Evolutionary conservation across 331 rosid species (phyloP), one percentile per base, ranked within the genome.

Genomic region (Malus hybrid): DNA sequence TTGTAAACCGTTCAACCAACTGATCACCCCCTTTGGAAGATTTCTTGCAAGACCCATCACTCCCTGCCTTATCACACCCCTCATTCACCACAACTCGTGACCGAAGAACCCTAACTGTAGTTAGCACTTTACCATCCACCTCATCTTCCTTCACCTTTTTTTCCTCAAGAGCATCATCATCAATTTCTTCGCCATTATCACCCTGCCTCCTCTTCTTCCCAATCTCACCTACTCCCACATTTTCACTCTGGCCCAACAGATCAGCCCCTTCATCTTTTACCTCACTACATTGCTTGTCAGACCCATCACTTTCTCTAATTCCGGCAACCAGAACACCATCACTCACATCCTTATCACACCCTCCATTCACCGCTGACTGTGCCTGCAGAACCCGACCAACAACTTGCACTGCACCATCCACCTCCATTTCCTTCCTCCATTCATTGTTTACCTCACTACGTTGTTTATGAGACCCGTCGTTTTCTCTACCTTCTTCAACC

Each of bases 351-450:
- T 72, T 65, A 55, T 46, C 73, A 76, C 77, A 70, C 24, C 36
- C 83, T 76, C 69, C 78, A 81, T 76, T 86, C 6, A 44, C 75
- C 31, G 10, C 68, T 71, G n/a, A 71, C 81, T 77, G 83, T 22
- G 97, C 84, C 69, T 96, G 89, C 76, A 94, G 79, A 57, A 90
- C 86, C 69, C 90, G 83, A 71, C 85, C 88, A 73, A 74, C 71
- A 74, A 65, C 64, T 80, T 42, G 76, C 57, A 48, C 71, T 69
- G 59, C 70, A 82, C 46, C 80, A 76, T 50, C 57, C 65, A 56
- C n/a, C 42, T 32, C 70, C 27, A 71, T 77, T 69, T 61, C 86
- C 77, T 85, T 83, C 73, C 48, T 42, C 48, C 48, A 0, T 42
- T 42, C 48, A 42, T 42, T 42, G 48, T 42, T 42, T 42, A 10